phyloP scores from a whole-genome alignment of 108 stramenopile genomes.

The Cylindrotheca fusiformis region DNA sequence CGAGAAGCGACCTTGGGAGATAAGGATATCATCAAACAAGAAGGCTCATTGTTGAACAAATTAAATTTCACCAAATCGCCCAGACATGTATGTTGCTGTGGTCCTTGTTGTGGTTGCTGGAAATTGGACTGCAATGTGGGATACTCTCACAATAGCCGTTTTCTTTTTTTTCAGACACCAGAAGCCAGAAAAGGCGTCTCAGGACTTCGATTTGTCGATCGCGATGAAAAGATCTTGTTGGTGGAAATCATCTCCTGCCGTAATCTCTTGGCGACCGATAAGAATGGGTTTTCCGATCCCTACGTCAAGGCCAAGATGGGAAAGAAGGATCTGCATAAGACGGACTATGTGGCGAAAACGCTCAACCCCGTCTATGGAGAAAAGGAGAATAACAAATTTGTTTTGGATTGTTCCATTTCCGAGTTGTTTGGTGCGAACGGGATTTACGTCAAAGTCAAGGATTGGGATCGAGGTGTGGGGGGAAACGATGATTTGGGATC shows the following conservation, averaged over 20 bases:
- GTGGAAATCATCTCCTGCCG: slow-evolving; percentile 41
- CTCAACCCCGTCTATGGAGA: slow-evolving; percentile 34
- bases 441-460: not conserved
- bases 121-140: no score
- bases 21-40: not conserved
- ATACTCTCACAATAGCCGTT: no score
- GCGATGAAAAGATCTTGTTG: slow-evolving; percentile 10
- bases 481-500: not conserved
- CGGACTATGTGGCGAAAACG: slow-evolving; percentile 34
- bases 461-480: not conserved
- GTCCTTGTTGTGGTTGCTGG: no score
- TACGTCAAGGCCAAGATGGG: slow-evolving; percentile 45
- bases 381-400: not conserved
- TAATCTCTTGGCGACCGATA: slow-evolving; percentile 28
- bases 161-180: not conserved
- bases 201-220: not conserved
- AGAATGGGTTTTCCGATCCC: slow-evolving; percentile 37
- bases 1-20: not conserved
- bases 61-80: no score
- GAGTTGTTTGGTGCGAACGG: not conserved
- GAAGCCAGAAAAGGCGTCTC: not conserved
- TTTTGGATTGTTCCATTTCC: not conserved
- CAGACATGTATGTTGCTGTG: no score
- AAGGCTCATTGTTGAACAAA: no score
- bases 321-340: slow-evolving; percentile 44